Evolutionary conservation across 1,284 basidiomycete genomes (phyloP), one percentile per base, ranked within the genome.

Genomic region (Trametes polyzona): DNA sequence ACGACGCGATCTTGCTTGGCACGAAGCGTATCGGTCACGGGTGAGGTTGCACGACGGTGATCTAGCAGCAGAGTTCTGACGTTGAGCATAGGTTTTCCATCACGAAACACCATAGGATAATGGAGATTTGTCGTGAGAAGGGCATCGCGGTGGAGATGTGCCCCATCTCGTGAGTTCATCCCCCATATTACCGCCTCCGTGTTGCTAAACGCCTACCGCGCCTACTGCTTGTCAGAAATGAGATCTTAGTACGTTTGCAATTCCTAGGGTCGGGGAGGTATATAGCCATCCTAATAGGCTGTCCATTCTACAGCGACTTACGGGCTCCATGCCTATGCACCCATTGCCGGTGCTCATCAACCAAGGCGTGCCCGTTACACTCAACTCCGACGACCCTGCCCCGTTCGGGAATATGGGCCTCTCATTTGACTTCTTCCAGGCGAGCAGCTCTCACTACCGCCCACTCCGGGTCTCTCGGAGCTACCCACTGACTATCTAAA

Each of bases 21-120:
- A 90, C 90, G 3, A 90, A 86, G 65, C 81, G 90, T 16, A 92
- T 92, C 53, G 90, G 90, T 0, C 90, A 93, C 72, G 90, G 86
- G 86, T 88, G 56, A 53, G 73, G 12, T 11, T n/a, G n/a, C 16
- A 4, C 12, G 21, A 12, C 26, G 16, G n/a, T 17, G 5, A 4
- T 39, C 37, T 39, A 10, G 4, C n/a, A n/a, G n/a, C n/a, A n/a
- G n/a, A n/a, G 37, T 19, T 3, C 5, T 39, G 33, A 19, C 19
- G 11, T 19, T 43, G 14, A 43, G 4, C 5, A 19, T 9, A 10
- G 87, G 4, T 90, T 84, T 67, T 89, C 88, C 3, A 74, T 92
- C 23, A 78, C 82, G 32, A 91, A 89, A 65, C 90, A 92, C 67
- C 89, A 88, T 0, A 80, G 81, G 58, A 74, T 92, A 23, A 82